Evolutionary conservation across 2,329 filamentous ascomycete genomes (phyloP).

Genomic region (Scytalidium lignicola): DNA sequence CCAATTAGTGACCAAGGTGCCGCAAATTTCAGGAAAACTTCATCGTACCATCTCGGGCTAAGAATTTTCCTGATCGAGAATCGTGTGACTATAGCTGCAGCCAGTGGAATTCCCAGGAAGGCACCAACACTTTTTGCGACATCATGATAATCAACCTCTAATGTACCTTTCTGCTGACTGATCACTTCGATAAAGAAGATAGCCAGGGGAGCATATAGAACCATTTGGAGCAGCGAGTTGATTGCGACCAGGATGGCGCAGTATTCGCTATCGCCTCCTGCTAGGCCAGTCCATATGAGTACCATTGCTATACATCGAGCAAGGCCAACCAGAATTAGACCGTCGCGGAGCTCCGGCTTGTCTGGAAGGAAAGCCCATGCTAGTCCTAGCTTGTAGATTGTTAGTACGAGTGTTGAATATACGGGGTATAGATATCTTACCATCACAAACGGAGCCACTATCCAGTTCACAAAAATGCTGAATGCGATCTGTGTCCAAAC

Average conservation of each 20-base stretch:
- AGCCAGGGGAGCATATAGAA: constrained; percentile 65
- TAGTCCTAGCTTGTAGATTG: constrained; percentile 42
- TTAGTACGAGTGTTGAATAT: background rate
- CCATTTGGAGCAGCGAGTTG: constrained; percentile 71
- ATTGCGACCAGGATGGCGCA: constrained; percentile 75
- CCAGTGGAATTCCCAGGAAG: constrained; percentile 81
- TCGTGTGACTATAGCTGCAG: constrained; percentile 71
- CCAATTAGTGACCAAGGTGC: constrained; percentile 76
- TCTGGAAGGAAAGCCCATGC: constrained; percentile 66
- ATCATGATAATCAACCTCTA: constrained; percentile 51
- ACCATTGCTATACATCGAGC: constrained; percentile 87
- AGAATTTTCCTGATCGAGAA: constrained; percentile 51
- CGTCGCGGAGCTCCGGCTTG: constrained; percentile 51
- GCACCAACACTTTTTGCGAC: constrained; percentile 78
- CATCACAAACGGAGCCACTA: constrained; percentile 79
- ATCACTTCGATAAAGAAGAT: constrained; percentile 65
- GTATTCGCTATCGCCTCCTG: constrained; percentile 74
- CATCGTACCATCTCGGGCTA: constrained; percentile 58
- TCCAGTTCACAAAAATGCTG: constrained; percentile 75
- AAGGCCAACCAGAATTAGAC: constrained; percentile 76
- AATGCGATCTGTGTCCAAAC: constrained; percentile 79
- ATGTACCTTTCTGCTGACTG: constrained; percentile 39
- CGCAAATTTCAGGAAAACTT: constrained; percentile 62
- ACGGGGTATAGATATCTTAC: constrained; percentile 9
- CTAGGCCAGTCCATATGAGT: constrained; percentile 72